Conservation (phyloP, 2,329 filamentous ascomycete genomes). For the Fusarium nelsonii region DNA sequence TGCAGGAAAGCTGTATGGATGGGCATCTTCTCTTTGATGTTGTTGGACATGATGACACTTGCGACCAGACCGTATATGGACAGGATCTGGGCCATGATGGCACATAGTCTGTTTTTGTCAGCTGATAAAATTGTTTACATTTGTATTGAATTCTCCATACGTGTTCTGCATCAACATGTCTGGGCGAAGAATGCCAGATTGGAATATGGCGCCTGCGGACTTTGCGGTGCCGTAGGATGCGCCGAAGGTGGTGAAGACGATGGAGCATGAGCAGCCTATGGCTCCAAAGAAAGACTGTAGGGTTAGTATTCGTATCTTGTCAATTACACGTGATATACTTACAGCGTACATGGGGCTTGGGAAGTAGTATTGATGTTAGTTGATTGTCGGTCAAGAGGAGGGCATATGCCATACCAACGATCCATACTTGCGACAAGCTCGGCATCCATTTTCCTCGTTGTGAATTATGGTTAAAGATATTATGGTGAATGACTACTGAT, state of each 20-base stretch:
- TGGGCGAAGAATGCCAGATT: slow-evolving; percentile 59
- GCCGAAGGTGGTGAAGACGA: slow-evolving; percentile 65
- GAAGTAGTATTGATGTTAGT: slow-evolving; percentile 4
- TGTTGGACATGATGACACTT: slow-evolving; percentile 59
- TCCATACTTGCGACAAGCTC: slow-evolving; percentile 52
- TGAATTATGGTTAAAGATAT: not conserved
- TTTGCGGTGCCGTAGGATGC: slow-evolving; percentile 61
- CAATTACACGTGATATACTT: slow-evolving; percentile 37
- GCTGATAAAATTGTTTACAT: not conserved
- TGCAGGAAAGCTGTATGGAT: slow-evolving; percentile 59
- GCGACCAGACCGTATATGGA: slow-evolving; percentile 62
- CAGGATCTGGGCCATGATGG: slow-evolving; percentile 63
- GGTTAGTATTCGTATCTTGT: not conserved
- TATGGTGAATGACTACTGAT: not conserved
- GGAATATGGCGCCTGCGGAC: slow-evolving; percentile 59
- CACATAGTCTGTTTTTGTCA: slow-evolving; percentile 51
- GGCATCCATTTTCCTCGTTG: slow-evolving; percentile 48
- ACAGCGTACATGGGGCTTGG: slow-evolving; percentile 61
- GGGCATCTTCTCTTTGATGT: slow-evolving; percentile 57
- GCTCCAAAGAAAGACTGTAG: slow-evolving; percentile 58
- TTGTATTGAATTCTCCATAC: slow-evolving; percentile 27
- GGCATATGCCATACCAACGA: slow-evolving; percentile 50
- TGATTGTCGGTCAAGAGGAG: not conserved
- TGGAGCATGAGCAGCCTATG: slow-evolving; percentile 58
- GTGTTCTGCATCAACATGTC: slow-evolving; percentile 60